phyloP scores from a whole-genome alignment of 352 stramenopile species.

The Phytophthora vignae region DNA sequence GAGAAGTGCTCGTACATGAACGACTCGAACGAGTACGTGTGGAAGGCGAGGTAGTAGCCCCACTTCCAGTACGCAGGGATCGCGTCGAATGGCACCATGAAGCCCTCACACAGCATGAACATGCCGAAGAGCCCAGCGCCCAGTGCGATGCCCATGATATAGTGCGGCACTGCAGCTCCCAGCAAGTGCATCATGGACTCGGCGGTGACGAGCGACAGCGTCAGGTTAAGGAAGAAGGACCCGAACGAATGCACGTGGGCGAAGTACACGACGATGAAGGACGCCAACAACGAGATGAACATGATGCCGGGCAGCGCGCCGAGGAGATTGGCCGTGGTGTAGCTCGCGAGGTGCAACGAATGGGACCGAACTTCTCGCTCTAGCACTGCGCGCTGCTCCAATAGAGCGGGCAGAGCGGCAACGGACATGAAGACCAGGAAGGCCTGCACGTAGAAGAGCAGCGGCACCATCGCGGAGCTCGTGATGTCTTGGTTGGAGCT shows the following conservation, averaged over 20 bases:
- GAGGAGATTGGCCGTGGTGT: conserved; percentile 82
- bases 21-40: conserved; percentile 80
- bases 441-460: conserved; percentile 91
- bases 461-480: conserved; percentile 49
- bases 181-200: conserved; percentile 83
- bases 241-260: conserved; percentile 64
- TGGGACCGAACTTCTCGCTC: conserved; percentile 69
- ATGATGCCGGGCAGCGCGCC: conserved; percentile 68
- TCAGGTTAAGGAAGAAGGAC: conserved; percentile 69
- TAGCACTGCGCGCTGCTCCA: conserved; percentile 88
- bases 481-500: conserved; percentile 51
- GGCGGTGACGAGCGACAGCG: conserved; percentile 69
- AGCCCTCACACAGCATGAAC: conserved; percentile 84
- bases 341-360: conserved; percentile 76
- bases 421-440: conserved; percentile 94
- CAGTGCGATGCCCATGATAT: conserved; percentile 84
- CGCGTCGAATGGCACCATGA: conserved; percentile 61
- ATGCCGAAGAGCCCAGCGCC: conserved; percentile 79
- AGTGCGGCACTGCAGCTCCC: conserved; percentile 69
- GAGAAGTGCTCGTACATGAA: conserved; percentile 85
- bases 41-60: conserved; percentile 84
- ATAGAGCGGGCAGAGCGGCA: conserved; percentile 85
- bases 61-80: conserved; percentile 78
- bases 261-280: conserved; percentile 57
- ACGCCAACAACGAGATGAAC: conserved; percentile 69